Conservation (phyloP, 306 rosid genomes). For the Purshia tridentata region DNA sequence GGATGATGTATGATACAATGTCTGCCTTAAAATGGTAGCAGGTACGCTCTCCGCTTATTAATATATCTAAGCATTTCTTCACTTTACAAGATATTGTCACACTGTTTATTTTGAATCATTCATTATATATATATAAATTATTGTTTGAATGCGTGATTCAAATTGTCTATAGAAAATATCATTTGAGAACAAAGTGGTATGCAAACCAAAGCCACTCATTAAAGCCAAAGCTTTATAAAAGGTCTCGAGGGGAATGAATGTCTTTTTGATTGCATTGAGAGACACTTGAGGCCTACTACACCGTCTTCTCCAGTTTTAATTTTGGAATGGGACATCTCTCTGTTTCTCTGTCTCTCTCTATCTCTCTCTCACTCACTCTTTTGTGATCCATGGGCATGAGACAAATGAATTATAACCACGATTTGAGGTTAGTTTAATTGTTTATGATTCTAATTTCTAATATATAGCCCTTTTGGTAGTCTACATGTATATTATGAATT, state of each 20-base stretch:
- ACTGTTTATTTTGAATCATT: no score
- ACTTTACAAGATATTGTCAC: no score
- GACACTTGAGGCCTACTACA: conserved; percentile 23
- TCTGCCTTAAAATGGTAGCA: no score
- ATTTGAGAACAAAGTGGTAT: conserved; percentile 22
- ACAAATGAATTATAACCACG: conserved; percentile 27
- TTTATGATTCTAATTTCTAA: neutral
- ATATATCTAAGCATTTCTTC: no score
- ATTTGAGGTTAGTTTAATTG: conserved; percentile 24
- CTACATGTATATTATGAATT: no score
- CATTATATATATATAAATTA: no score
- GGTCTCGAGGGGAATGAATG: conserved; percentile 45
- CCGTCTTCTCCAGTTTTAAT: conserved; percentile 20
- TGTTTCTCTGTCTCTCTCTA: conserved; percentile 9
- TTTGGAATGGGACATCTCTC: conserved; percentile 31
- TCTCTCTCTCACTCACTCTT: conserved; percentile 3
- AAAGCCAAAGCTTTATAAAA: conserved; percentile 21
- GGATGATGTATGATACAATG: no score
- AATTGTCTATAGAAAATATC: conserved; percentile 17
- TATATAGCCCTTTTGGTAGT: neutral
- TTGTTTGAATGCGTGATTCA: neutral
- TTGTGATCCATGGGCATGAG: conserved; percentile 11
- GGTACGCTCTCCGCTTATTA: no score
- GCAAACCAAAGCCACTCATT: conserved; percentile 30
- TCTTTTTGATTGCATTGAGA: conserved; percentile 36